Percentiles rank a stretch among this genome's conserved stretches.
Evolutionary conservation across 2,329 filamentous ascomycete genomes (phyloP).

Genomic region (Seiridium cupressi): DNA sequence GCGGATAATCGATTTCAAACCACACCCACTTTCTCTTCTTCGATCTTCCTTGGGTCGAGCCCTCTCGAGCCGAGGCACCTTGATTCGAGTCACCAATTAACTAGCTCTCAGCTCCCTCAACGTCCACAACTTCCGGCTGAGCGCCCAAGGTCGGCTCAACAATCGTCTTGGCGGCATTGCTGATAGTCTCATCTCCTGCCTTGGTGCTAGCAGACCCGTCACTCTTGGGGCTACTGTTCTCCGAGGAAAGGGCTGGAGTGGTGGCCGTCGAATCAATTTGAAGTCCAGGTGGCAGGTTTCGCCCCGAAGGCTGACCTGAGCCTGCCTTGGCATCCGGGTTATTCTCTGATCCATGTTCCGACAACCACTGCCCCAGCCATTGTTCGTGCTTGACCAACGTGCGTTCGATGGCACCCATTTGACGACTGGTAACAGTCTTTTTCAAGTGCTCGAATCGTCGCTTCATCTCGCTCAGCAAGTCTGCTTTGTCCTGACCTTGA

Average conservation of each 20-base stretch:
- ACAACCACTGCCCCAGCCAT: no score
- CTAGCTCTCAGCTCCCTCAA: neutral
- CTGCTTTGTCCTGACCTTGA: conserved; percentile 30
- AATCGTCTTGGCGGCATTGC: conserved; percentile 21
- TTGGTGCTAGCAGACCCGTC: conserved; percentile 64
- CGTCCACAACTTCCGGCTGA: conserved; percentile 1
- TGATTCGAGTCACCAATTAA: no score
- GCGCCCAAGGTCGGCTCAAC: neutral
- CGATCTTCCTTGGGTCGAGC: neutral
- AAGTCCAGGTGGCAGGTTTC: conserved; percentile 34
- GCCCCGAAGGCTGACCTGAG: conserved; percentile 16
- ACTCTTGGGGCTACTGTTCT: conserved; percentile 68
- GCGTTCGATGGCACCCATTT: conserved; percentile 63
- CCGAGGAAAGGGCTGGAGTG: conserved; percentile 66
- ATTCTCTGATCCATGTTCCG: neutral
- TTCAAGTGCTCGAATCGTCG: conserved; percentile 61
- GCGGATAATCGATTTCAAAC: no score
- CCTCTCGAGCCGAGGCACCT: neutral
- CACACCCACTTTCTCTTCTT: no score
- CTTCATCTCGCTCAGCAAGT: conserved; percentile 46
- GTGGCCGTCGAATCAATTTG: conserved; percentile 54
- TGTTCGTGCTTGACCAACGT: conserved; percentile 34
- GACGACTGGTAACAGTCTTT: conserved; percentile 63
- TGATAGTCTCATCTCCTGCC: conserved; percentile 43
- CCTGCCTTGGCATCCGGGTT: conserved; percentile 1